phyloP scores from a whole-genome alignment of 331 rosid genomes.

The Ulmus americana region DNA sequence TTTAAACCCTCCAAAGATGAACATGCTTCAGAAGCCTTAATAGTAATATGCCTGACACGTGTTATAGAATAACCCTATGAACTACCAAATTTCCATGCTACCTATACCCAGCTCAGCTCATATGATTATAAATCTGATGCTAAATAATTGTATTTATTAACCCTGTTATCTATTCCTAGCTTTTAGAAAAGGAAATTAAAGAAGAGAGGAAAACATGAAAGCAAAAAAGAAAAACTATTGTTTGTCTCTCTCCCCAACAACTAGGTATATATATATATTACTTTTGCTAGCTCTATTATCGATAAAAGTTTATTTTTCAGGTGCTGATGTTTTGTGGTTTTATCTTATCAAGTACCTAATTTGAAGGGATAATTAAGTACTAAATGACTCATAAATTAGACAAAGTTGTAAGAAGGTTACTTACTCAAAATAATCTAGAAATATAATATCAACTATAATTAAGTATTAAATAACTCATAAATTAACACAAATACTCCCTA shows the following conservation, averaged over 20 bases:
- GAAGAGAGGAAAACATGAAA: not conserved
- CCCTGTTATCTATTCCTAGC: no score
- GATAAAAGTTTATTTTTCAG: constrained; percentile 1
- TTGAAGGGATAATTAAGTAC: no score
- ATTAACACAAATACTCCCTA: no score
- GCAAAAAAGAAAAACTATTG: not conserved
- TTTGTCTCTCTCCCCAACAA: not conserved
- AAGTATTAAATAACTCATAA: no score
- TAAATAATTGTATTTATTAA: not conserved
- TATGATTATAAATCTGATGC: not conserved
- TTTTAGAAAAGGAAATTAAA: not conserved
- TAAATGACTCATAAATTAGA: no score
- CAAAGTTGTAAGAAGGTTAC: no score
- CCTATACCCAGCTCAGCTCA: not conserved
- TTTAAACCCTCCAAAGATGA: constrained; percentile 8
- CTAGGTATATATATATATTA: not conserved
- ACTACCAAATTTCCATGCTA: constrained; percentile 14
- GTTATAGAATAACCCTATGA: constrained; percentile 11
- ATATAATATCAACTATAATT: no score
- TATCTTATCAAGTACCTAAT: no score
- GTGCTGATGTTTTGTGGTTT: not conserved
- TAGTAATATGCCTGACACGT: constrained; percentile 9
- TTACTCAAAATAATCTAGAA: no score
- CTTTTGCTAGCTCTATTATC: constrained; percentile 3
- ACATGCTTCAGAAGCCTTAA: constrained; percentile 29